A percentile compares a stretch with the other conserved stretches of the same genome.
phyloP scores from a whole-genome alignment of 2,329 filamentous ascomycete genomes.

The Nigrospora osmanthi region DNA sequence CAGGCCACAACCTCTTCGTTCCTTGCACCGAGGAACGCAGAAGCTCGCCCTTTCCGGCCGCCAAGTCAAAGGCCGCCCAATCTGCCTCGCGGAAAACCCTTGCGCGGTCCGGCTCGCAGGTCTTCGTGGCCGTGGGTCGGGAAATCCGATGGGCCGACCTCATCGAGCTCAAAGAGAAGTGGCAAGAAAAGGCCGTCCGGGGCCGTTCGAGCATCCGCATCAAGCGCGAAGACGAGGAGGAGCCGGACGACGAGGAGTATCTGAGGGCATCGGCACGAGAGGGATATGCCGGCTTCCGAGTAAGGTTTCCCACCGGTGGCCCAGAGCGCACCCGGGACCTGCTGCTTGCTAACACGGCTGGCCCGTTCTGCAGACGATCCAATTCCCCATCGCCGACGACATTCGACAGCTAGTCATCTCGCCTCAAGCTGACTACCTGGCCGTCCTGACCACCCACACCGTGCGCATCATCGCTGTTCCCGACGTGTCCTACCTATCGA shows the following conservation, averaged over 20 bases:
- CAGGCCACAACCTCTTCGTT: slow-evolving; percentile 72
- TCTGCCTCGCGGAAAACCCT: slow-evolving; percentile 57
- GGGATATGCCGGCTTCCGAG: slow-evolving; percentile 34
- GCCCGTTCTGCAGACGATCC: slow-evolving; percentile 51
- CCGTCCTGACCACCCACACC: slow-evolving; percentile 79
- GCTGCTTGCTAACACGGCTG: too few relatives aligned
- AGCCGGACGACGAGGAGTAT: slow-evolving; percentile 22
- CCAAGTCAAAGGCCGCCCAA: slow-evolving; percentile 31
- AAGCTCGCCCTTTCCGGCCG: slow-evolving; percentile 24
- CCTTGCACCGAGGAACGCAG: slow-evolving; percentile 31
- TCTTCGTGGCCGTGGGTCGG: slow-evolving; percentile 82
- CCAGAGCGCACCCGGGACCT: too few relatives aligned
- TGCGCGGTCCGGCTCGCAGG: slow-evolving; percentile 73
- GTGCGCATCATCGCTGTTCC: slow-evolving; percentile 84
- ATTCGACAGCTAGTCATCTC: slow-evolving; percentile 84
- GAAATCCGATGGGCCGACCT: slow-evolving; percentile 91
- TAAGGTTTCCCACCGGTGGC: slow-evolving; percentile 22
- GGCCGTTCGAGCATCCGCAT: slow-evolving; percentile 27
- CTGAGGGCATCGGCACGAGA: slow-evolving; percentile 17
- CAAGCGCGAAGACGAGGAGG: slow-evolving; percentile 39
- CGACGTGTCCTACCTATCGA: slow-evolving; percentile 66
- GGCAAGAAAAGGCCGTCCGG: slow-evolving; percentile 30
- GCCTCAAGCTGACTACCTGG: slow-evolving; percentile 72
- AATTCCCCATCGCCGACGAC: slow-evolving; percentile 68
- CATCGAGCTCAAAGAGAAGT: slow-evolving; percentile 63